Base-by-base conservation (phyloP, 1,139 yeast genomes). In the Candida sanyaensis region DNA sequence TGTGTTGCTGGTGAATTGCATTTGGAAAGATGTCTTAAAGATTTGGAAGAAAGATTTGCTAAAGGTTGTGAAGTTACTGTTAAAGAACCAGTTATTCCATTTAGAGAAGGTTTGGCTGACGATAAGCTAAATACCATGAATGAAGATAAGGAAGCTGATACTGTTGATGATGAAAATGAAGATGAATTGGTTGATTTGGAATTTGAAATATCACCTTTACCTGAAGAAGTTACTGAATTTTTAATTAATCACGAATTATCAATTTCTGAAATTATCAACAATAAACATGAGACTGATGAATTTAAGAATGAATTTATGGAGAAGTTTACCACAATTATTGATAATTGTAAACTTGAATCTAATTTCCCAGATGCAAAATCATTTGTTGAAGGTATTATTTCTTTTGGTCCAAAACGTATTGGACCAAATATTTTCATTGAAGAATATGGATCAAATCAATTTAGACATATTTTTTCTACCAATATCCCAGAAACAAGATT, bases 1-100 rank as follows among this genome's bases (percentile, higher is more conserved):
- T 88, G 96, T 53, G 91, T 96, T 13, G 97, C 97, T n/a, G 98
- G 98, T 46, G 97, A 92, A 64, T 75, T 92, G 52, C 98, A 92
- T 69, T 73, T 92, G 47, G 98, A 92, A 61, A 79, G 97, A 63
- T 91, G 97, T 64, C 67, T 92, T 57, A 90, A 88, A 59, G 98
- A 92, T 69, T 71, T 92, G 59, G 84, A 81, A 49, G 97, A 91
- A 56, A 75, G 98, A 55, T 95, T 92, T 74, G 98, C 99, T 1
- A 70, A 66, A 41, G 92, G 92, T 26, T 83, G 92, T 56, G 97
- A 90, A 47, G 85, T 95, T 8, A 81, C 87, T 8, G 83, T 86
- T 33, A 92, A 97, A 34, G 89, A 89, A 58, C 99, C 99, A 0
- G 96, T 89, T 24, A 95, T 95, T 55, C 99, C 99, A 11, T 95